Evolutionary conservation across 495 filamentous ascomycete species (phyloP), one percentile per base, ranked within the genome.

Genomic region (Neurospora sublineolata): DNA sequence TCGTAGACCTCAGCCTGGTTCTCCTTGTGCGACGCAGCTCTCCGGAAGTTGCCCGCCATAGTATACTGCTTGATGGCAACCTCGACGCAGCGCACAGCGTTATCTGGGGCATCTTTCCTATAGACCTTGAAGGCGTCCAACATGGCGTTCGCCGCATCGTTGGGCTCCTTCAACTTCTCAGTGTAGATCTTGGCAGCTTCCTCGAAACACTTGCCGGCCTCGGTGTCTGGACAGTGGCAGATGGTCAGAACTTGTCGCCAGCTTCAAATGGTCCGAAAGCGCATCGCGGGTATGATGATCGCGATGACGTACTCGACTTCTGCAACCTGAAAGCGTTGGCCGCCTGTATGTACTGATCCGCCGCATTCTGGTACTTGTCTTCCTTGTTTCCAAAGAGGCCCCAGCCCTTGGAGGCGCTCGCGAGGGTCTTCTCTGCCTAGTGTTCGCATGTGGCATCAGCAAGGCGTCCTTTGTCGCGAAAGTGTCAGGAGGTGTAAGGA

Each of bases 1-100:
- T 97, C 93, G 76, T 90, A 91, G 42, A 96, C 77, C 78, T 97
- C 93, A 30, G 89, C 94, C 71, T 94, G 83, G 75, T 91, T 89
- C 77, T 97, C 91, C 82, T 96, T 90, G 76, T 95, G 90, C 38
- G 91, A 91, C 27, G 95, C 94, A 5, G 95, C 93, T 38, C 95
- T 87, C 72, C 94, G 85, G 80, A 94, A 92, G 79, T 96, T 96
- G 69, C 94, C 94, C 80, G 91, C 92, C 72, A 86, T 78, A 67
- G 90, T 91, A 78, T 94, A 97, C 79, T 94, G 90, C 37, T 86
- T 81, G 76, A 97, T 93, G 23, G 93, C 91, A 72, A 85, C 79
- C 37, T 90, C 84, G 68, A 97, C 84, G 72, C 91, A 91, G 69
- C 91, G 84, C 68, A 91, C 90, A 23, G 92, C 93, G 79, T 93